Percentiles rank a stretch among this genome's conserved stretches.
Conservation (phyloP, 2,329 filamentous ascomycete genomes). For the Diaporthe citriasiana region DNA sequence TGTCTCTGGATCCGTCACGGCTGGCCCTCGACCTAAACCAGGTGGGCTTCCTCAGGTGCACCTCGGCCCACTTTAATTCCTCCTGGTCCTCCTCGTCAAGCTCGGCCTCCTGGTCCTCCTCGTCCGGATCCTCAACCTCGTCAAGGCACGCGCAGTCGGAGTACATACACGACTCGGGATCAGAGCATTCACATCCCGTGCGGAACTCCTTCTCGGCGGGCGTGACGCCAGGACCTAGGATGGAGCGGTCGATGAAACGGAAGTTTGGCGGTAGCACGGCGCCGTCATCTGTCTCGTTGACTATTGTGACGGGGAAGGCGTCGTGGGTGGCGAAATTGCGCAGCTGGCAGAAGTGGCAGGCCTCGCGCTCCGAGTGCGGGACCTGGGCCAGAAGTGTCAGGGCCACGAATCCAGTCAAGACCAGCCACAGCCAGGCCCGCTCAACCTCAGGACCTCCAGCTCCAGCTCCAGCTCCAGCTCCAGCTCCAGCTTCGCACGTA, state of each 20-base stretch:
- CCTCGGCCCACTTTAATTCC: slow-evolving; percentile 35
- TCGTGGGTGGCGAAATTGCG: slow-evolving; percentile 65
- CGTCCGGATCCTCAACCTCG: slow-evolving; percentile 67
- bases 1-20: slow-evolving; percentile 30
- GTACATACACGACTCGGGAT: slow-evolving; percentile 76
- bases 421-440: slow-evolving; percentile 16
- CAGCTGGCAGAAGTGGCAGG: slow-evolving; percentile 75
- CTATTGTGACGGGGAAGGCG: slow-evolving; percentile 69
- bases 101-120: slow-evolving; percentile 66
- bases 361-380: slow-evolving; percentile 21
- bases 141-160: slow-evolving; percentile 76
- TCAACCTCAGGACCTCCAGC: no score
- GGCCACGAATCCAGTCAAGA: slow-evolving; percentile 1
- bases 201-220: slow-evolving; percentile 73
- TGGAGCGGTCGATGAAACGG: slow-evolving; percentile 74
- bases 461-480: slow-evolving; percentile 6
- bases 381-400: slow-evolving; percentile 21
- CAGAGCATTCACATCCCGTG: slow-evolving; percentile 76
- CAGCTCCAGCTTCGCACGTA: slow-evolving; percentile 39
- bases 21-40: slow-evolving; percentile 35
- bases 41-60: slow-evolving; percentile 39
- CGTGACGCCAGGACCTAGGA: slow-evolving; percentile 72
- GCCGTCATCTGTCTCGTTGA: slow-evolving; percentile 71
- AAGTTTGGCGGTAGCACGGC: slow-evolving; percentile 73
- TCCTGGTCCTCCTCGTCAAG: slow-evolving; percentile 54